A percentile compares a stretch with the other conserved stretches of the same genome.
These are phyloP conservation scores for Psilocybe azurescens DNA, from an alignment of 768 basidiomycete species.

Conservation along the genomic window DNA sequence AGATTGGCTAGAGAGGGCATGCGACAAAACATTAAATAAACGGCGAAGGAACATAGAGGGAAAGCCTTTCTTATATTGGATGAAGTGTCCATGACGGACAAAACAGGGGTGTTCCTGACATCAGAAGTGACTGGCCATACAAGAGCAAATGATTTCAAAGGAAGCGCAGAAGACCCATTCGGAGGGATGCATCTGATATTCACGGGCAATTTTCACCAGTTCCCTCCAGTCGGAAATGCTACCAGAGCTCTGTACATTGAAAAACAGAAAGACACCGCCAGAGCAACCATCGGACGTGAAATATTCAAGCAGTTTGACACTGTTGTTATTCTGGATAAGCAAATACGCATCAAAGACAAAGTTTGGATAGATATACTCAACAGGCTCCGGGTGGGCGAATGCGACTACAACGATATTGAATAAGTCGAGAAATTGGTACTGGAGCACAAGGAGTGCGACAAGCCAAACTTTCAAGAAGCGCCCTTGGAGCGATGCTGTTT, in stretches of 20 bases:
- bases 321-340: no score
- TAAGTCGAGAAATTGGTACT: no score
- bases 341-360: no score
- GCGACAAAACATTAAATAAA: background rate
- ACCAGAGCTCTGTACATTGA: constrained; percentile 25
- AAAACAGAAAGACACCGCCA: constrained; percentile 1
- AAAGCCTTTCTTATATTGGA: constrained; percentile 39
- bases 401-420: no score
- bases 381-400: no score
- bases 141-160: constrained; percentile 6
- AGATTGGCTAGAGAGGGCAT: constrained; percentile 3
- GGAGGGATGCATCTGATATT: constrained; percentile 45
- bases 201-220: constrained; percentile 44
- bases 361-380: no score
- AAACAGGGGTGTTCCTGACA: constrained; percentile 26
- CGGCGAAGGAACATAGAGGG: constrained; percentile 20
- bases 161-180: constrained; percentile 27
- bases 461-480: no score
- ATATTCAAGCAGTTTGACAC: no score
- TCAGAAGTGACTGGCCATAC: constrained; percentile 24
- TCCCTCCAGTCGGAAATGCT: constrained; percentile 28
- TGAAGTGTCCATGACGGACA: constrained; percentile 44
- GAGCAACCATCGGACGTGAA: constrained; percentile 20
- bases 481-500: no score
- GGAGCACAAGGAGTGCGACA: no score